These are phyloP conservation scores for Pilaira anomala DNA, from an alignment of 192 early-diverging fungal genomes.

Conservation along the genomic window DNA sequence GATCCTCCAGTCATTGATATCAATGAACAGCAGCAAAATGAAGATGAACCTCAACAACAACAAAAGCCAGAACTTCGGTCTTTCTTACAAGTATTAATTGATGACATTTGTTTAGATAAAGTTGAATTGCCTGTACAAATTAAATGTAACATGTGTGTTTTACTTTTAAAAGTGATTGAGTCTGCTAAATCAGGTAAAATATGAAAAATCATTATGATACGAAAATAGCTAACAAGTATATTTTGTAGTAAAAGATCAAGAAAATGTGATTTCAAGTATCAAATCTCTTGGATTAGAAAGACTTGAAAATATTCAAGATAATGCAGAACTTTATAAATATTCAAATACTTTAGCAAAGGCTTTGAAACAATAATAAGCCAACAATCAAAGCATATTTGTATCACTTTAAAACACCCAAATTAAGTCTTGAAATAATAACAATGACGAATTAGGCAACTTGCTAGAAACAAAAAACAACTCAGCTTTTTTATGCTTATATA, in stretches of 20 bases:
- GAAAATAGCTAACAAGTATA: background rate
- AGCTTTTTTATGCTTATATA: too few relatives aligned
- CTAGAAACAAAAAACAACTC: too few relatives aligned
- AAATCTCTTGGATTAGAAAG: background rate
- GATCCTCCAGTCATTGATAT: background rate
- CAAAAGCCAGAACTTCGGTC: constrained; percentile 19
- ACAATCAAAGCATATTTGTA: background rate
- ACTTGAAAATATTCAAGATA: background rate
- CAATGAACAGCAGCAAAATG: constrained; percentile 6
- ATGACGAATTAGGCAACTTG: too few relatives aligned
- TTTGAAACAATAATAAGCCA: background rate
- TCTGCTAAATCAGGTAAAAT: constrained; percentile 25
- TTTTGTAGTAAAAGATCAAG: constrained; percentile 7
- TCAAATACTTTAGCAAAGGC: constrained; percentile 3
- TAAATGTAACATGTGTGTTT: constrained; percentile 44
- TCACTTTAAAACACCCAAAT: too few relatives aligned
- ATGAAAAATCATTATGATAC: too few relatives aligned
- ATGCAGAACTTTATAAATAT: constrained; percentile 7
- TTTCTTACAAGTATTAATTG: constrained; percentile 41
- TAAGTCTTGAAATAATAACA: too few relatives aligned
- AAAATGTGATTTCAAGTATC: background rate
- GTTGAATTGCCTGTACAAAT: constrained; percentile 47
- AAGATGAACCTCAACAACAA: constrained; percentile 26
- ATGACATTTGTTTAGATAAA: constrained; percentile 36
- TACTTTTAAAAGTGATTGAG: constrained; percentile 42